phyloP scores from a whole-genome alignment of 768 basidiomycete genomes.

The Tricholoma saponaceum region DNA sequence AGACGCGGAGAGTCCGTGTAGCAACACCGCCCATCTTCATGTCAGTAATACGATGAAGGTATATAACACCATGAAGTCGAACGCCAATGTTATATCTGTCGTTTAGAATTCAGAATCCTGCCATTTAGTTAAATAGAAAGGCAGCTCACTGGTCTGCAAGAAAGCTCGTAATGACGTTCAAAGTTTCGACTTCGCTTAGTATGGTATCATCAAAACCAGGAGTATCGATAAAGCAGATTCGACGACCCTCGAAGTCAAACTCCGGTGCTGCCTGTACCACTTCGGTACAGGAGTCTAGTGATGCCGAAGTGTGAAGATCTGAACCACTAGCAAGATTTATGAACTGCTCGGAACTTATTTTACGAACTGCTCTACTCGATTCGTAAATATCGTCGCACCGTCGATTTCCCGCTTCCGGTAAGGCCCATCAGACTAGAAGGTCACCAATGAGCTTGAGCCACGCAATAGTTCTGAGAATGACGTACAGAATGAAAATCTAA shows the following conservation, averaged over 20 bases:
- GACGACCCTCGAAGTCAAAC: constrained; percentile 24
- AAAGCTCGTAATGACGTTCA: constrained; percentile 20
- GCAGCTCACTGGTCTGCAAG: not conserved
- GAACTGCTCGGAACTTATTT: not conserved
- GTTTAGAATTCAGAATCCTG: not conserved
- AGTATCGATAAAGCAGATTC: constrained; percentile 32
- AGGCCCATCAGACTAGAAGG: not conserved
- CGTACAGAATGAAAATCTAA: no score
- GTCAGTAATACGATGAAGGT: constrained; percentile 34
- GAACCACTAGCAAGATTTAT: constrained; percentile 1
- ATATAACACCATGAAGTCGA: constrained; percentile 33
- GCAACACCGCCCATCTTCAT: constrained; percentile 33
- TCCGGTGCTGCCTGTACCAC: not conserved
- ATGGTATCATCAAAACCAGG: constrained; percentile 38
- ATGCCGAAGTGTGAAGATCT: not conserved
- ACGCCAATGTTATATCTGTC: constrained; percentile 12
- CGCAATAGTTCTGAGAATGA: no score
- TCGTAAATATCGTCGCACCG: not conserved
- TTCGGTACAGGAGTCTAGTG: not conserved
- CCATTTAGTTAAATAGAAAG: not conserved
- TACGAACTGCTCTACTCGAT: not conserved
- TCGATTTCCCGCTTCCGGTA: constrained; percentile 1
- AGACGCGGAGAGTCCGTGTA: constrained; percentile 38
- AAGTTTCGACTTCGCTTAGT: constrained; percentile 25
- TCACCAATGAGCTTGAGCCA: no score